phyloP scores from a whole-genome alignment of 345 rosid genomes.

The Geranium rotundifolium region DNA sequence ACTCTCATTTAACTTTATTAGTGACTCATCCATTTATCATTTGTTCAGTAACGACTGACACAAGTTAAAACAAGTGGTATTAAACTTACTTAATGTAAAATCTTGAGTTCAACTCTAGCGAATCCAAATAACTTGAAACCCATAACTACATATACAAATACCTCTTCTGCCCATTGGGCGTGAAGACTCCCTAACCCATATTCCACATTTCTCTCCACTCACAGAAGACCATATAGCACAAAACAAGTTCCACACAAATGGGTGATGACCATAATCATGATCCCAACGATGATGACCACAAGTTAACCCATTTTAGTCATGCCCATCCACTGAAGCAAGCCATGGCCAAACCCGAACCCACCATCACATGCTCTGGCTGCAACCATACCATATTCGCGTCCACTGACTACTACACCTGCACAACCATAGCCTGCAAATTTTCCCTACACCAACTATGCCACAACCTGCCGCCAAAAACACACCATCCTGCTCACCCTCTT shows the following conservation, averaged over 20 bases:
- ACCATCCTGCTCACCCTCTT: conserved; percentile 29
- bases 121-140: no score
- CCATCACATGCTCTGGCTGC: conserved; percentile 23
- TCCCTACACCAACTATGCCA: conserved; percentile 30
- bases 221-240: no score
- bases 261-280: background rate
- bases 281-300: background rate
- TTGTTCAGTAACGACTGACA: no score
- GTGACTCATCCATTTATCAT: no score
- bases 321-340: conserved; percentile 22
- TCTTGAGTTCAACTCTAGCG: no score
- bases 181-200: no score
- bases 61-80: no score
- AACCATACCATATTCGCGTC: conserved; percentile 15
- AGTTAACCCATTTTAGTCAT: conserved; percentile 34
- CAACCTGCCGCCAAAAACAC: conserved; percentile 27
- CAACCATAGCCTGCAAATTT: conserved; percentile 31
- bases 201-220: no score
- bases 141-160: no score
- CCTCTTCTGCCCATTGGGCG: no score
- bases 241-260: background rate
- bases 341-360: background rate
- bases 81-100: no score
- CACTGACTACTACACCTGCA: conserved; percentile 23
- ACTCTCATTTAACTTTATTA: no score